Base-by-base conservation (phyloP, 2,329 filamentous ascomycete species). In the Stagonosporopsis vannaccii region DNA sequence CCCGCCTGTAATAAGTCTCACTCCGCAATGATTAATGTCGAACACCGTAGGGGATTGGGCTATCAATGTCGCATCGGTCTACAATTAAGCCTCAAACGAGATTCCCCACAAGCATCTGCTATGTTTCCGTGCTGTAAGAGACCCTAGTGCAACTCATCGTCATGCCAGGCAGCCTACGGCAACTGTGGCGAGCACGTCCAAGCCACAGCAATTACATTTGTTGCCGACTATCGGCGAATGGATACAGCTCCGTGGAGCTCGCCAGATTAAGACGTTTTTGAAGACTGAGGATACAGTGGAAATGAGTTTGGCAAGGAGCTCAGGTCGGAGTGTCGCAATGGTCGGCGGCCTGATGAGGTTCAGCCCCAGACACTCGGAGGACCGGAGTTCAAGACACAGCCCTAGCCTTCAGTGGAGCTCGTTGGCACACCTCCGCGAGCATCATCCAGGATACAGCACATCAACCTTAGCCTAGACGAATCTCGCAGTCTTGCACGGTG, bases 121-220 rank as follows among this genome's bases (percentile, higher is more conserved):
- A 43, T 43, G 22, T 43, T 51, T 35, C n/a, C 20, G 22, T 39
- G 30, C 42, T 42, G 41, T 25, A 39, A 26, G 22, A 19, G 12
- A 20, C 43, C 35, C 53, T 51, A 44, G 53, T 51, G 30, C 25
- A 44, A 39, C 37, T 26, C 37, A 39, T 47, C 42, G 43, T 51
- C 53, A 56, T 56, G 13, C 28, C 25, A 20, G 35, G 17, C 43
- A 42, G n/a, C 25, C 43, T 43, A 28, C 37, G 53, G 53, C 53
- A 56, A 56, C 53, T 56, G 37, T 51, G 47, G 53, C 47, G 53
- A 56, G 53, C 36, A n/a, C 25, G 20, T 37, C 33, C 47, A 56
- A 56, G 53, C 53, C 53, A 51, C 52, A 33, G n/a, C 25, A 33
- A 26, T 22, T 44, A 37, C 23, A 43, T 22, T 15, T 12, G 17